phyloP scores from a whole-genome alignment of 805 yeast species.

The Hanseniaspora pseudoguilliermondii region DNA sequence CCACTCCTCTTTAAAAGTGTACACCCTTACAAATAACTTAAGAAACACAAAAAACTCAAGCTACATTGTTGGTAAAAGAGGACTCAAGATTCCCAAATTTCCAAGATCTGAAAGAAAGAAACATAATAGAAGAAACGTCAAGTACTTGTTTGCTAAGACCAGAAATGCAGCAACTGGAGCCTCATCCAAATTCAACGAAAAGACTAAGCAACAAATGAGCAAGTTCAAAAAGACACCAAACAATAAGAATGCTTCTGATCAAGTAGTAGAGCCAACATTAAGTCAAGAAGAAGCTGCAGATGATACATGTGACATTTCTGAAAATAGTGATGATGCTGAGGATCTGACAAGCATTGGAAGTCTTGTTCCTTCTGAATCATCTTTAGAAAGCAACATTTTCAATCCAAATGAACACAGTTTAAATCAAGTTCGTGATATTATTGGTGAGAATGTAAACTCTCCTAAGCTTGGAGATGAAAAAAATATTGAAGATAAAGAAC shows the following conservation, averaged over 20 bases:
- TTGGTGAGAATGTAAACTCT: background rate
- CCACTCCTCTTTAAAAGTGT: constrained; percentile 54
- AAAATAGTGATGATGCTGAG: background rate
- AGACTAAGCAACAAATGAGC: background rate
- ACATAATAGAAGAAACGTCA: constrained; percentile 1
- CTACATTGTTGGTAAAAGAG: constrained; percentile 21
- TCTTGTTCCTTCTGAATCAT: background rate
- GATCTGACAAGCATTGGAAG: background rate
- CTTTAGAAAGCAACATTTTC: constrained; percentile 10
- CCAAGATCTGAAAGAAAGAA: constrained; percentile 16
- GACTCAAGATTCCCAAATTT: constrained; percentile 23
- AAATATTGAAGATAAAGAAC: background rate
- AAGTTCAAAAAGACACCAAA: background rate
- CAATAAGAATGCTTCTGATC: background rate
- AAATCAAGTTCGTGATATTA: constrained; percentile 1
- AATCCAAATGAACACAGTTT: constrained; percentile 9
- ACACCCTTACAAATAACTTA: constrained; percentile 33
- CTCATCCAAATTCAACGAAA: constrained; percentile 3
- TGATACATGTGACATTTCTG: background rate
- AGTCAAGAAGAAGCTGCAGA: background rate
- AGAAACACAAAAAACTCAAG: constrained; percentile 20
- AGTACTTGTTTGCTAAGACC: constrained; percentile 3
- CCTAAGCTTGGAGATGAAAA: background rate
- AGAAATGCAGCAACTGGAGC: constrained; percentile 11
- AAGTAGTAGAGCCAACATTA: background rate